phyloP scores from a whole-genome alignment of 768 basidiomycete genomes.

The Russula compacta region DNA sequence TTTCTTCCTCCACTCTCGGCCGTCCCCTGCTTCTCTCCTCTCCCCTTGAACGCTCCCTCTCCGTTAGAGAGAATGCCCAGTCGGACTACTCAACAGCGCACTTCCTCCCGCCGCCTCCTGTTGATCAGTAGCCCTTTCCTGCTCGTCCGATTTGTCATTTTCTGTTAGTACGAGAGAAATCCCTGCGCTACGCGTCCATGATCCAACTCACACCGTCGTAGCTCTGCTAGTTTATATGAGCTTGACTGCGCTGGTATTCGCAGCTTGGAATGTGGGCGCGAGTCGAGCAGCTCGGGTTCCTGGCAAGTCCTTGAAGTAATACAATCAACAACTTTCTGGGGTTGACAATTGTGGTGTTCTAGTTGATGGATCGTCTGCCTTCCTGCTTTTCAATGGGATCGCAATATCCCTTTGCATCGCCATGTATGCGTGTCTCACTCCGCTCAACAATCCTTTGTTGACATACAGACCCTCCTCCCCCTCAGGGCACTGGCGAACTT shows the following conservation, averaged over 20 bases:
- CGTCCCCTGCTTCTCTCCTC: not conserved
- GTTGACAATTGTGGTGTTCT: too few species aligned
- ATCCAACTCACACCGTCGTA: not conserved
- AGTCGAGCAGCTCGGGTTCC: not conserved
- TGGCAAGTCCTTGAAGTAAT: not conserved
- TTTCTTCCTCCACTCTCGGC: not conserved
- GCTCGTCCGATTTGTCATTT: conserved; percentile 44
- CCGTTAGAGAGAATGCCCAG: not conserved
- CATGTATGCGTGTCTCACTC: conserved; percentile 23
- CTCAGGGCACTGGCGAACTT: conserved; percentile 26
- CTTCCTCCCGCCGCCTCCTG: not conserved
- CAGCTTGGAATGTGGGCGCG: conserved; percentile 13
- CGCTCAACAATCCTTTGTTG: conserved; percentile 35
- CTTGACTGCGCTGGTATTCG: conserved; percentile 10
- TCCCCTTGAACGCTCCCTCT: not conserved
- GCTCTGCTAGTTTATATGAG: conserved; percentile 36
- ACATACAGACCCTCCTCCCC: not conserved
- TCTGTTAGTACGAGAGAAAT: conserved; percentile 35
- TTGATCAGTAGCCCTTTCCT: conserved; percentile 45
- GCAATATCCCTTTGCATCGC: conserved; percentile 31
- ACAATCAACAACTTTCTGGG: too few species aligned
- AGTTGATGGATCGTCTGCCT: not conserved
- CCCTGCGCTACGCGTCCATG: not conserved
- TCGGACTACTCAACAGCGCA: not conserved
- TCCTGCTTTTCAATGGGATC: not conserved